These are phyloP conservation scores for Fusarium sp. DNA, from an alignment of 2,329 filamentous ascomycete species.

Conservation along the genomic window DNA sequence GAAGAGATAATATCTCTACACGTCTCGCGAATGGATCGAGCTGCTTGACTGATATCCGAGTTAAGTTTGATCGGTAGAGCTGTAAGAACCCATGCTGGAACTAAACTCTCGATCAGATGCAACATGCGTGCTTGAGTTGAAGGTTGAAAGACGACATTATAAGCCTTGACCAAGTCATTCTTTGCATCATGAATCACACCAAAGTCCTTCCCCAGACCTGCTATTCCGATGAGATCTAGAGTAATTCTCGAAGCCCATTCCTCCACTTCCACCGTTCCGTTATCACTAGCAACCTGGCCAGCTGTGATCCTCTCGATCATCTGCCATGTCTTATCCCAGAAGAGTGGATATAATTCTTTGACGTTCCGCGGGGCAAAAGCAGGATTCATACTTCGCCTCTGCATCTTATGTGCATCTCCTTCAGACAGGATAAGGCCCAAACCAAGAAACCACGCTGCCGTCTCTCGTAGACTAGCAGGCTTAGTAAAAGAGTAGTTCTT, in stretches of 20 bases:
- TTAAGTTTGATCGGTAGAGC: slow-evolving; percentile 79
- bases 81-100: slow-evolving; percentile 71
- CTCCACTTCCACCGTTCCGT: slow-evolving; percentile 65
- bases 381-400: slow-evolving; percentile 83
- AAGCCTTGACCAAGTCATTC: slow-evolving; percentile 69
- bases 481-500: slow-evolving; percentile 78
- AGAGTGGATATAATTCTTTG: slow-evolving; percentile 84
- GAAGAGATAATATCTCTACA: slow-evolving; percentile 76
- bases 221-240: slow-evolving; percentile 79
- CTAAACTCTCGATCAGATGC: slow-evolving; percentile 67
- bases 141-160: slow-evolving; percentile 66
- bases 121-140: slow-evolving; percentile 66
- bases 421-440: slow-evolving; percentile 82
- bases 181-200: slow-evolving; percentile 70
- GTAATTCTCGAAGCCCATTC: slow-evolving; percentile 75
- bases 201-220: slow-evolving; percentile 78
- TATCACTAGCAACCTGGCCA: slow-evolving; percentile 33
- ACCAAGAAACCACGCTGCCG: slow-evolving; percentile 75
- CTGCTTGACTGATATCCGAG: slow-evolving; percentile 69
- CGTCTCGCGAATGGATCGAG: slow-evolving; percentile 69
- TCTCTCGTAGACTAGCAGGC: slow-evolving; percentile 63
- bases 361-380: slow-evolving; percentile 88
- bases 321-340: slow-evolving; percentile 82
- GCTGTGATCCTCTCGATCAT: slow-evolving; percentile 71
- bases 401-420: slow-evolving; percentile 89